These are phyloP conservation scores for Arabis hirsuta DNA, from an alignment of 345 rosid genomes.

Conservation along the genomic window DNA sequence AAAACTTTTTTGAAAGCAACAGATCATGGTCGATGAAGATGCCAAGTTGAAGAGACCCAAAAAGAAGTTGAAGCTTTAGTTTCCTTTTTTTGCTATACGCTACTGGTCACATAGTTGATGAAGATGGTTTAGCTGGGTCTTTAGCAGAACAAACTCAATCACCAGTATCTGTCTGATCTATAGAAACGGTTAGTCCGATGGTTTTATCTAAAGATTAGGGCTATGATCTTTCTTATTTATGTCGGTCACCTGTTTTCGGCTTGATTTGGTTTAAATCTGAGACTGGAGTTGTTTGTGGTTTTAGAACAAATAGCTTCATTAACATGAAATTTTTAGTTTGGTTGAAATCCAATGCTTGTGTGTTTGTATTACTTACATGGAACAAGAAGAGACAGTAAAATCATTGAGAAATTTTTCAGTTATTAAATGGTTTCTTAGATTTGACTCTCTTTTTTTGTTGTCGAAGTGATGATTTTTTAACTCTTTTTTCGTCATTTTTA, in stretches of 20 bases:
- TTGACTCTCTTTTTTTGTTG: neutral
- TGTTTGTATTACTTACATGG: conserved; percentile 21
- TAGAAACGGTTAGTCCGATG: neutral
- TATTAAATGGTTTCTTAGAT: neutral
- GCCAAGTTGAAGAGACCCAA: conserved; percentile 44
- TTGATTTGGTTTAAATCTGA: neutral
- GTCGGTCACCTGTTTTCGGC: neutral
- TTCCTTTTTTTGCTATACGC: conserved; percentile 18
- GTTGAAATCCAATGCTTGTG: conserved; percentile 6
- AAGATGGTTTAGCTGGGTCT: conserved; percentile 20
- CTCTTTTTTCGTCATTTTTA: no score
- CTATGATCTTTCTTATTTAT: conserved; percentile 14
- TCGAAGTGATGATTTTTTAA: no score
- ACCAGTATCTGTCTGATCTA: neutral
- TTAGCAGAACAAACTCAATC: conserved; percentile 24
- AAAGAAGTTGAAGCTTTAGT: conserved; percentile 52
- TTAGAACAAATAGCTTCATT: conserved; percentile 32
- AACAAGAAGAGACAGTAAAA: conserved; percentile 17
- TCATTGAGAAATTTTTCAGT: neutral
- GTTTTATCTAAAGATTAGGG: conserved; percentile 20
- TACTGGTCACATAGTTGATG: conserved; percentile 30
- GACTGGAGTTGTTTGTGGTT: conserved; percentile 26
- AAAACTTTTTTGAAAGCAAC: conserved; percentile 38
- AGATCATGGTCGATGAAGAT: conserved; percentile 42
- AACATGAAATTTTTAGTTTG: conserved; percentile 4